A percentile compares a stretch with the other conserved stretches of the same genome.
These are phyloP conservation scores for Lepidium campestre DNA, from an alignment of 441 rosid genomes.

Conservation along the genomic window DNA sequence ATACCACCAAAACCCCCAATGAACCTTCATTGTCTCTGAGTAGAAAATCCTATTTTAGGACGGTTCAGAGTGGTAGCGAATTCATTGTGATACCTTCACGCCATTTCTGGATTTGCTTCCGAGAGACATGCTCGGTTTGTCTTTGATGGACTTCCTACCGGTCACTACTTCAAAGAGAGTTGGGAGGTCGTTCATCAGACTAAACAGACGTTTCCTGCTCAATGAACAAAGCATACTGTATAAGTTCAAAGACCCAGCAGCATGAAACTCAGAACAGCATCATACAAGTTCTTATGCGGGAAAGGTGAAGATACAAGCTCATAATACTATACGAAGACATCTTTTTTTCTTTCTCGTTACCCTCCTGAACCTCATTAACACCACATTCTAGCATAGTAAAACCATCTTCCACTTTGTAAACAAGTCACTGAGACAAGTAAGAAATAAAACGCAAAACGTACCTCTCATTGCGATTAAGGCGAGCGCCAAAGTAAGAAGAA, in stretches of 20 bases:
- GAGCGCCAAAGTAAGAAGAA: slow-evolving; percentile 74
- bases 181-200: slow-evolving; percentile 77
- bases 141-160: slow-evolving; percentile 59
- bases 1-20: not conserved
- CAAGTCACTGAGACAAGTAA: not conserved
- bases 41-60: not conserved
- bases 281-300: not conserved
- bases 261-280: not conserved
- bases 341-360: not conserved
- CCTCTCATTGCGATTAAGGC: slow-evolving; percentile 68
- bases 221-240: not conserved
- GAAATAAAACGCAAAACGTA: not conserved
- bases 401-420: not conserved
- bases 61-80: not conserved
- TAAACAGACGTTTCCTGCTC: slow-evolving; percentile 75
- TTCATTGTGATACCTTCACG: slow-evolving; percentile 40
- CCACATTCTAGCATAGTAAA: not conserved
- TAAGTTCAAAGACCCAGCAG: not conserved
- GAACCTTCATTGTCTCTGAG: not conserved
- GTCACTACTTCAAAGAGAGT: slow-evolving; percentile 82
- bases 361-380: not conserved
- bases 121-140: slow-evolving; percentile 56
- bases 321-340: no score
- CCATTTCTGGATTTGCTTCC: slow-evolving; percentile 73
- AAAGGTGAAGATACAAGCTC: no score